Conservation (phyloP, 441 rosid genomes). For the Brassica balearica region DNA sequence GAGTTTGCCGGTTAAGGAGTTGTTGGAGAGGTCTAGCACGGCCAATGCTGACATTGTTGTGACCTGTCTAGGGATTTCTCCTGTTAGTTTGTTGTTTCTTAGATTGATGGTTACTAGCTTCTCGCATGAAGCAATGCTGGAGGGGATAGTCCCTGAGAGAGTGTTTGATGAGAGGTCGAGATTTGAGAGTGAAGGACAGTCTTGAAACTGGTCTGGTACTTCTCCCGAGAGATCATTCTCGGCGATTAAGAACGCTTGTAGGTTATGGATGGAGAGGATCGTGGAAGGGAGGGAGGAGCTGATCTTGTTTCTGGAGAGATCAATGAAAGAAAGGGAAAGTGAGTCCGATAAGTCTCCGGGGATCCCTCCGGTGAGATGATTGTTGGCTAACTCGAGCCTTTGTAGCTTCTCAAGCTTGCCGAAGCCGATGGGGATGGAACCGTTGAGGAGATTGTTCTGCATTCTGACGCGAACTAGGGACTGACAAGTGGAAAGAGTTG, state of each 20-base stretch:
- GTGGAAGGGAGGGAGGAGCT: slow-evolving; percentile 72
- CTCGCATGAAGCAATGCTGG: slow-evolving; percentile 84
- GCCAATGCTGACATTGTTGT: slow-evolving; percentile 84
- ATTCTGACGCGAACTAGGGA: slow-evolving; percentile 81
- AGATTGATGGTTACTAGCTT: slow-evolving; percentile 76
- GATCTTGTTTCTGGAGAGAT: slow-evolving; percentile 70
- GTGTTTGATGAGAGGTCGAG: slow-evolving; percentile 87
- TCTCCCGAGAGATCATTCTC: slow-evolving; percentile 66
- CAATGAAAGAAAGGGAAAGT: slow-evolving; percentile 79
- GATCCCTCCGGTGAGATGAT: slow-evolving; percentile 72
- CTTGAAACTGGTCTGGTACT: slow-evolving; percentile 88
- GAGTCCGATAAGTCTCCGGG: slow-evolving; percentile 75
- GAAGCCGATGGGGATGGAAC: slow-evolving; percentile 76
- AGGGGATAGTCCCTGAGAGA: slow-evolving; percentile 69
- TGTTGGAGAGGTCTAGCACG: slow-evolving; percentile 80
- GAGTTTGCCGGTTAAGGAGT: slow-evolving; percentile 70
- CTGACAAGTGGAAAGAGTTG: slow-evolving; percentile 56
- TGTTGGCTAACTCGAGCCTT: slow-evolving; percentile 77
- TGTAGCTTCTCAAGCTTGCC: slow-evolving; percentile 81
- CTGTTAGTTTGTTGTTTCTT: slow-evolving; percentile 63
- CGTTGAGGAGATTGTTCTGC: slow-evolving; percentile 81
- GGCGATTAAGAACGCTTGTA: slow-evolving; percentile 69
- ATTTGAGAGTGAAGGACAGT: slow-evolving; percentile 77
- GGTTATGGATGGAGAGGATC: slow-evolving; percentile 74
- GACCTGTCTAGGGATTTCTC: slow-evolving; percentile 69